Evolutionary conservation across 306 rosid species (phyloP), one percentile per base, ranked within the genome.

Genomic region (Lagenaria siceraria): DNA sequence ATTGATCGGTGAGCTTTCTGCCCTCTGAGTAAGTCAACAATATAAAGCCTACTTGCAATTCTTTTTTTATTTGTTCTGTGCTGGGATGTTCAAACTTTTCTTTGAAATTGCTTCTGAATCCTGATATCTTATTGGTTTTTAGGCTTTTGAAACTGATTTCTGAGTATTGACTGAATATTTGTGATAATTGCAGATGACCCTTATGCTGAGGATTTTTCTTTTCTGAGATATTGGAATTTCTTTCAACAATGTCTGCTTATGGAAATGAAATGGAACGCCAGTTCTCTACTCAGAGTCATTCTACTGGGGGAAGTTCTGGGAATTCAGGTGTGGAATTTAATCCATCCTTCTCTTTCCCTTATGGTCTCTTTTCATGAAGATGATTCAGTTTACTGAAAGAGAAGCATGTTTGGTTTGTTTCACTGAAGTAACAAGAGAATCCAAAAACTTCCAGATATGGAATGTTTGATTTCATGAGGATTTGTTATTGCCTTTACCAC

Each of bases 241-340:
- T 73, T 9, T 74, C 48, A 77, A 15, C 80, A 80, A 90, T 89
- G 93, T 91, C 98, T 81, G 86, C 88, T 58, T 84, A 87, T 83
- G 87, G 85, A 76, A 86, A 81, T 81, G 90, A 80, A 77, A 87
- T 91, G 91, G 90, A 91, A 85, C 88, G 80, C 68, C 88, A 87
- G 75, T 77, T 78, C 80, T 88, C 95, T 25, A 75, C 89, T 22
- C 82, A 38, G 77, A 86, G 65, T 83, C 84, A 82, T 75, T 79
- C 91, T 42, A 74, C 80, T 38, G 33, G 31, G 56, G 83, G 78
- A 60, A 82, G 78, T 81, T 87, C 98, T 76, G 74, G 74, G 43
- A 82, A 79, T 84, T 87, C 98, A 31, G 93, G 97, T 89, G 68
- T 68, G 87, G 78, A 43, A 48, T 81, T 12, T 18, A 14, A 5